Percentiles rank a stretch among this genome's conserved stretches.
Evolutionary conservation across 345 rosid species (phyloP).

Genomic region (Bruguiera parviflora): DNA sequence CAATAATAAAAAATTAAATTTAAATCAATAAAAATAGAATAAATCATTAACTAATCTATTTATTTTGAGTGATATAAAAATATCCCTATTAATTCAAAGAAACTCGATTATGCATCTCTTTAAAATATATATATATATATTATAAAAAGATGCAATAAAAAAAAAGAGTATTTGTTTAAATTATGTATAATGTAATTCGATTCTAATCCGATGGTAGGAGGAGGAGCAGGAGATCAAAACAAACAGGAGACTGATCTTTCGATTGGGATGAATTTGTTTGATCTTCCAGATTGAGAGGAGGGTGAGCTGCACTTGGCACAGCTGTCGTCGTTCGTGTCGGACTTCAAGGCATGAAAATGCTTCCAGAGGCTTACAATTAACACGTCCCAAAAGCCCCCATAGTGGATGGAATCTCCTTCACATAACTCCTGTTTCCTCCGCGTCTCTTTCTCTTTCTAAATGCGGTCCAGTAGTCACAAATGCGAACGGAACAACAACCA

Average conservation of each 20-base stretch:
- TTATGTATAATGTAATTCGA: neutral
- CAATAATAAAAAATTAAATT: no score
- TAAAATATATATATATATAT: no score
- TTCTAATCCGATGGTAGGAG: neutral
- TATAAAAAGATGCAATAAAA: no score
- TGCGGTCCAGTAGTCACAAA: neutral
- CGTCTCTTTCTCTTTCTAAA: neutral
- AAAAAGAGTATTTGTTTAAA: neutral
- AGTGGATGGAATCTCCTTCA: neutral
- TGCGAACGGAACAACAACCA: neutral
- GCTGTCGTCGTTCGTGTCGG: neutral
- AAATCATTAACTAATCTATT: no score
- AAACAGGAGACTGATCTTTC: no score
- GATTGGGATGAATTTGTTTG: no score
- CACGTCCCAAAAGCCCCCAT: neutral
- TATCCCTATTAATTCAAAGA: no score
- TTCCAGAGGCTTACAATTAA: neutral
- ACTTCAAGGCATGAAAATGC: neutral
- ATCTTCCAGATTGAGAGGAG: neutral
- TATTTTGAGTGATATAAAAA: no score
- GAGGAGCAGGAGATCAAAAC: neutral
- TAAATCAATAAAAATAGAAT: no score
- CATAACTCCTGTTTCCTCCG: neutral
- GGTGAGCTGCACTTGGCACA: neutral
- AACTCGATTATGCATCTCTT: neutral